Conservation (phyloP, 2,329 filamentous ascomycete genomes). For the Colletotrichum chrysophilum region DNA sequence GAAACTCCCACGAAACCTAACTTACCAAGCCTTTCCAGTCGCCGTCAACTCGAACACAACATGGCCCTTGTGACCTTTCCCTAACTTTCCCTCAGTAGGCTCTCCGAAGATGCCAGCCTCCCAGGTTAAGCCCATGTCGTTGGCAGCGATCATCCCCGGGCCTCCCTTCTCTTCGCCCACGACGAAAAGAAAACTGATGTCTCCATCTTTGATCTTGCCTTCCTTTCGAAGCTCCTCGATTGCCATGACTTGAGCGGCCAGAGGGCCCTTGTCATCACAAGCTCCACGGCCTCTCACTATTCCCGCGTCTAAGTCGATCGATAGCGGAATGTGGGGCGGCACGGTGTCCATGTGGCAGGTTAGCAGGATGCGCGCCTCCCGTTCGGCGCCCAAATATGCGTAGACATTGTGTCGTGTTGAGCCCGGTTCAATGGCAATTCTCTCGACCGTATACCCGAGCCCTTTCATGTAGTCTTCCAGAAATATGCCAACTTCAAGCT, state of each 20-base stretch:
- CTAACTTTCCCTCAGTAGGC: slow-evolving; percentile 74
- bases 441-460: neutral
- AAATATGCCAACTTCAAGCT: neutral
- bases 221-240: neutral
- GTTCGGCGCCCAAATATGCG: neutral
- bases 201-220: slow-evolving; percentile 33
- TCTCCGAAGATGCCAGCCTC: slow-evolving; percentile 75
- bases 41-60: slow-evolving; percentile 62
- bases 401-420: neutral
- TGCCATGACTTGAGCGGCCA: neutral
- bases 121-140: slow-evolving; percentile 55
- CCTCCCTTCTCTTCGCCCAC: slow-evolving; percentile 74
- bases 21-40: slow-evolving; percentile 60
- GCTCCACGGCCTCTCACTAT: neutral
- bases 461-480: neutral
- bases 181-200: slow-evolving; percentile 52
- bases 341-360: neutral
- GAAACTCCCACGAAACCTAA: too few relatives aligned
- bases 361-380: neutral
- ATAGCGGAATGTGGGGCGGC: neutral
- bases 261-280: neutral
- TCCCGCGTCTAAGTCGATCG: neutral
- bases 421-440: neutral
- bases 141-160: slow-evolving; percentile 64
- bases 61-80: slow-evolving; percentile 75